Evolutionary conservation across 1,284 basidiomycete genomes (phyloP), one percentile per base, ranked within the genome.

Genomic region (Athelia sp.): DNA sequence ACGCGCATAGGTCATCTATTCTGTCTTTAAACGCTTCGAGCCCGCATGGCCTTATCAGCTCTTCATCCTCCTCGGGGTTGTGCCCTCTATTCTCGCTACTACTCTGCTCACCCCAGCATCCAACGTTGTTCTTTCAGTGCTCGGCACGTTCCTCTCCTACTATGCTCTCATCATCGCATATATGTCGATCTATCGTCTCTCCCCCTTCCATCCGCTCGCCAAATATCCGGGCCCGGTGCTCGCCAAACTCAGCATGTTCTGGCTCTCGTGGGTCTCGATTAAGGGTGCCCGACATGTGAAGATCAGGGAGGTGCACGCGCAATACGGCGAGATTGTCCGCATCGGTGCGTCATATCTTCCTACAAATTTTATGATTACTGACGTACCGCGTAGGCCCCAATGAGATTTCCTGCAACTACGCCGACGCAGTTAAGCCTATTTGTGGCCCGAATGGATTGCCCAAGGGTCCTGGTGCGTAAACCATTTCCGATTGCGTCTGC

Each of bases 401-500:
- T 52, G 69, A 70, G 48, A 48, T 72, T 4, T 69, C 69, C 15
- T 59, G 70, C 31, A 52, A 60, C 18, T 63, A 70, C 31, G 50
- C 53, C 1, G 58, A 59, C 14, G 49, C 60, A 8, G 60, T 71
- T 21, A 53, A 56, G 3, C 58, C 57, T 14, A 54, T 69, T 14
- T 57, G 72, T 11, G 69, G 69, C 3, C 31, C 55, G 2, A 55
- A 60, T 21, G 70, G 69, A 13, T 61, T 70, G 56, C 65, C 68
- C 1, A 73, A 69, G 50, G 70, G 69, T 32, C 67, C 67, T 3
- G 55, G 71, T 72, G 53, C 52, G 65, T 62, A 23, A 35, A 19
- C n/a, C 18, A 17, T 19, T 45, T 6, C n/a, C 22, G n/a, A 17
- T 8, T 40, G 10, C 36, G 32, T 34, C 32, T 29, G 6, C 13